Evolutionary conservation across 768 basidiomycete genomes (phyloP), one percentile per base, ranked within the genome.

Genomic region (Amanita pseudoporphyria): DNA sequence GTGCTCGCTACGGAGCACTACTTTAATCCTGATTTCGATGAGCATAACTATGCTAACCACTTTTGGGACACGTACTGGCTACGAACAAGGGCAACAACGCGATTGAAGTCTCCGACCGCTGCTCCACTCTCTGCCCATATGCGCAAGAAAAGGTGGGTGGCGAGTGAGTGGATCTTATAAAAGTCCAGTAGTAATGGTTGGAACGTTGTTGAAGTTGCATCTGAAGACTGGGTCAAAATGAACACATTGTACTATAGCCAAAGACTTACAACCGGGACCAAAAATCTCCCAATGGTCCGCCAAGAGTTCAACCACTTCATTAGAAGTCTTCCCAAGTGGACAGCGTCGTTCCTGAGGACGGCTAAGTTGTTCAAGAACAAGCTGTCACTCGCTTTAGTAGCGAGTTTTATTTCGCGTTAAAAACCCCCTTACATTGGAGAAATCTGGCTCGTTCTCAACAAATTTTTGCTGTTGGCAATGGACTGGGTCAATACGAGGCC

Each of bases 81-180:
- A 46, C 80, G 79, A 31, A 84, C 82, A 16, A 94, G 70, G 5
- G 81, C 84, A 30, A 78, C 76, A 9, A 95, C 81, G 9, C 93
- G 81, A 31, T 75, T 71, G 55, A 92, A 90, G 64, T 95, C 92
- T 16, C 72, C 81, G 10, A 64, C 59, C 3, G 84, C 80, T 1
- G 92, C 86, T 10, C 84, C 82, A 58, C 86, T 87, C 62, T 95
- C 92, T 56, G 74, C 78, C 90, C 89, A 95, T 81, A 95, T 91
- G 30, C 88, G 78, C n/a, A 90, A 67, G 66, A 94, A 94, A 70
- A 94, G 93, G 40, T 78, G 78, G 3, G 83, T 80, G 5, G 86
- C 85, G n/a, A 92, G 68, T 9, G 75, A 70, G 63, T 96, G 92
- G 4, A 91, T 82, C 54, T 76, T 81, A 60, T 77, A 74, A 59